Base-by-base conservation (phyloP, 2,329 filamentous ascomycete genomes). In the Penicillium psychrosexuale region DNA sequence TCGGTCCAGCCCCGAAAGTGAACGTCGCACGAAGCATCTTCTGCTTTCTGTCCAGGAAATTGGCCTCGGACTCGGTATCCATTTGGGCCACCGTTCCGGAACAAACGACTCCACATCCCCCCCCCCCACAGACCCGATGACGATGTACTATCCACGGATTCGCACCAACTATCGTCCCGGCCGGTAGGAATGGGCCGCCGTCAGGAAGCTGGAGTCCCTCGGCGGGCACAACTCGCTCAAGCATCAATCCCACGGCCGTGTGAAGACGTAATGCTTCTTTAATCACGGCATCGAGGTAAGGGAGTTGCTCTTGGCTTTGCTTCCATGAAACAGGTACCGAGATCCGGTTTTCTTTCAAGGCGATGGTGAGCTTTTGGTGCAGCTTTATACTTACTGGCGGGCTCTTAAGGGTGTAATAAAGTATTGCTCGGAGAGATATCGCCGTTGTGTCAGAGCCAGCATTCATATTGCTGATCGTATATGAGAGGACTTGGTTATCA, bases 1-100 rank as follows among this genome's bases (percentile, higher is more conserved):
- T 79, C 15, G 75, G 73, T 6, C 82, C 82, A 24, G 79, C 80
- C n/a, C 82, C 81, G 59, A 84, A 84, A 1, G 64, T 63, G 22
- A 69, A 60, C 3, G 57, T 63, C 5, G 56, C 57, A n/a, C 60
- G 44, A 19, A 55, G 30, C 66, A 67, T 69, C 38, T 58, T 55
- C 15, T 58, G 56, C 22, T 56, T 55, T 11, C 64, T 51, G 2
- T 39, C 36, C 2, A 58, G 43, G 39, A 60, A 68, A 5, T 39
- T 38, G 9, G 19, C 11, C 15, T 61, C 55, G 0, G 59, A 42
- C 33, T 68, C 66, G 1, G 28, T 51, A 3, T 55, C 47, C 13
- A 30, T 53, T 22, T 57, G 24, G 67, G 38, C 66, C 66, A 68
- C 7, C 66, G 57, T 40, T 65, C 62, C 0, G 66, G 66, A 13